Conservation (phyloP, 2,329 filamentous ascomycete species). For the Cordyceps tenuipes region DNA sequence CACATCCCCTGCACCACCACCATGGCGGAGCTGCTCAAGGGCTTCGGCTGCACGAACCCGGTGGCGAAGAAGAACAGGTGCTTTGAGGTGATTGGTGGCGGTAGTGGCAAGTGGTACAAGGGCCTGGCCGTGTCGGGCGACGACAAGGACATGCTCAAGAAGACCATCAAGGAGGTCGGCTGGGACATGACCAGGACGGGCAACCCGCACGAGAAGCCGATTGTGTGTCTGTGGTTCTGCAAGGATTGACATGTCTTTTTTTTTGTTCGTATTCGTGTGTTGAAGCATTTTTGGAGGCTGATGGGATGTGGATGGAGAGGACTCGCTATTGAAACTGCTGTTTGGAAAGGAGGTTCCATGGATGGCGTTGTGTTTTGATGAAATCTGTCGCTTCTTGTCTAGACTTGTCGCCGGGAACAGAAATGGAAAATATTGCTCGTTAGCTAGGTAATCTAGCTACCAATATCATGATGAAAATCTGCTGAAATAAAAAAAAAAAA, state of each 20-base stretch:
- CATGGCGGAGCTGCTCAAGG: conserved; percentile 47
- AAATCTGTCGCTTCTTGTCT: neutral
- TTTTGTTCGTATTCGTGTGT: neutral
- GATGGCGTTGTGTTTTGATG: neutral
- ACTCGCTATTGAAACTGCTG: neutral
- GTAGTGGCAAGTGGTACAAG: conserved; percentile 51
- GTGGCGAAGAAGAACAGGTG: conserved; percentile 45
- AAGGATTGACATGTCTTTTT: conserved; percentile 31
- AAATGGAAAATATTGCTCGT: neutral
- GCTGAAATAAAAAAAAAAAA: neutral
- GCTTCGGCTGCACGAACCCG: conserved; percentile 48
- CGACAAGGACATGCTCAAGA: conserved; percentile 37
- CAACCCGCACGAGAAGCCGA: conserved; percentile 37
- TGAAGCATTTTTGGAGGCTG: neutral
- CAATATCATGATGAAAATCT: neutral
- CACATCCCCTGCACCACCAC: conserved; percentile 46
- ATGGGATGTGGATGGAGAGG: neutral
- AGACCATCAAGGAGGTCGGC: conserved; percentile 46
- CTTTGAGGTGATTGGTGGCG: conserved; percentile 46
- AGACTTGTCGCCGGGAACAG: neutral
- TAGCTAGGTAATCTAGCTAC: neutral
- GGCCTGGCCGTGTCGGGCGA: conserved; percentile 44
- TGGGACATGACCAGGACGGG: conserved; percentile 49
- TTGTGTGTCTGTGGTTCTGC: conserved; percentile 53
- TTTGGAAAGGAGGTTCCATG: neutral